Conservation (phyloP, 768 basidiomycete species). For the Serendipita sp. region DNA sequence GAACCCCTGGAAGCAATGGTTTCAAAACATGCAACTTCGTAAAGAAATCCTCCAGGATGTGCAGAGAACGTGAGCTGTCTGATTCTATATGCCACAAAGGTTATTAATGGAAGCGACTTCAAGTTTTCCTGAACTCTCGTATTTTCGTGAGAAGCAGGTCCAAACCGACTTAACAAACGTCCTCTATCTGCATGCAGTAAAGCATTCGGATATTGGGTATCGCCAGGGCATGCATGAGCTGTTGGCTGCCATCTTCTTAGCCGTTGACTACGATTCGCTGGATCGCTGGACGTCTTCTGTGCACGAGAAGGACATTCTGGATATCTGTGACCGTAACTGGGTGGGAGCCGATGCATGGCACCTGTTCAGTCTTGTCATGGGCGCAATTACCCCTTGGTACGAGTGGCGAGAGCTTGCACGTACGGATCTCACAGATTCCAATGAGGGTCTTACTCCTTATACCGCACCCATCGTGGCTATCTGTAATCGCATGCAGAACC, state of each 20-base stretch:
- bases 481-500: slow-evolving; percentile 65
- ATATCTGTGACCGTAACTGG: slow-evolving; percentile 50
- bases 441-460: slow-evolving; percentile 33
- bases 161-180: slow-evolving; percentile 73
- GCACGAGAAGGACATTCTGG: slow-evolving; percentile 23
- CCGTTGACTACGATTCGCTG: slow-evolving; percentile 69
- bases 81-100: neutral
- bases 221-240: slow-evolving; percentile 99
- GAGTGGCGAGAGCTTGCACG: slow-evolving; percentile 23
- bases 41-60: slow-evolving; percentile 89
- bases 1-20: slow-evolving; percentile 96
- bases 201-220: slow-evolving; percentile 75
- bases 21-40: slow-evolving; percentile 70
- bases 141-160: slow-evolving; percentile 62
- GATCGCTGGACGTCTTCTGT: neutral
- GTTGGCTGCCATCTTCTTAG: slow-evolving; percentile 72
- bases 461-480: slow-evolving; percentile 71
- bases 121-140: slow-evolving; percentile 91
- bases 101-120: neutral
- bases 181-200: slow-evolving; percentile 66
- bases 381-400: slow-evolving; percentile 58
- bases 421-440: neutral
- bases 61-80: slow-evolving; percentile 63
- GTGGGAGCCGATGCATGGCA: slow-evolving; percentile 78
- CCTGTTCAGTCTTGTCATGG: slow-evolving; percentile 70